Base-by-base conservation (phyloP, 2,329 filamentous ascomycete genomes). In the Colletotrichum neosansevieriae region DNA sequence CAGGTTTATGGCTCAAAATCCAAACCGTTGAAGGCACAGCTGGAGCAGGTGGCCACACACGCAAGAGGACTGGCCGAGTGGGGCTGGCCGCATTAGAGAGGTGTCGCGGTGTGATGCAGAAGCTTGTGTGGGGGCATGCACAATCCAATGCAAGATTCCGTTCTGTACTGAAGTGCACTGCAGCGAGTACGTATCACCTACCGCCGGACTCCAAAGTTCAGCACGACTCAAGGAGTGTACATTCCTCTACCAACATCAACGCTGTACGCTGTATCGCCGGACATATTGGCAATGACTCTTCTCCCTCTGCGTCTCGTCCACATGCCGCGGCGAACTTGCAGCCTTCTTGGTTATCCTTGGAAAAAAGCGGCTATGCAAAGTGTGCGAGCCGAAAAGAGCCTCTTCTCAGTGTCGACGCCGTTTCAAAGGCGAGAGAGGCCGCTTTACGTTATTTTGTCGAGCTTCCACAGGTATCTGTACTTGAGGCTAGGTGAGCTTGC, bases 71-170 rank as follows among this genome's bases (percentile, higher is more conserved):
- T n/a, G n/a, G n/a, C n/a, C n/a, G n/a, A n/a, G n/a, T n/a, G n/a
- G n/a, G n/a, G n/a, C n/a, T n/a, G n/a, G n/a, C n/a, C n/a, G n/a
- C n/a, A n/a, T n/a, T n/a, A n/a, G n/a, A n/a, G n/a, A n/a, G n/a
- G 45, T 57, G 64, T 54, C 49, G 19, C 24, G 54, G 38, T 36
- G 47, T 49, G 44, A 44, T 45, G 53, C 53, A 63, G 59, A 66
- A 69, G 66, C 62, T 60, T 40, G 54, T 50, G 61, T 58, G 62
- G 53, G 61, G 62, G 40, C 40, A 56, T 69, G 66, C 60, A 44
- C 54, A 60, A 38, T 44, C 42, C 62, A 66, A 69, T 61, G 66
- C 66, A 67, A 69, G 66, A 67, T 69, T 69, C 66, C 66, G 66
- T 61, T 49, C 66, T 65, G 66, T 56, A 61, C 66, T 44, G 34